These are phyloP conservation scores for Xylaria sp. DNA, from an alignment of 2,329 filamentous ascomycete species.

Conservation along the genomic window DNA sequence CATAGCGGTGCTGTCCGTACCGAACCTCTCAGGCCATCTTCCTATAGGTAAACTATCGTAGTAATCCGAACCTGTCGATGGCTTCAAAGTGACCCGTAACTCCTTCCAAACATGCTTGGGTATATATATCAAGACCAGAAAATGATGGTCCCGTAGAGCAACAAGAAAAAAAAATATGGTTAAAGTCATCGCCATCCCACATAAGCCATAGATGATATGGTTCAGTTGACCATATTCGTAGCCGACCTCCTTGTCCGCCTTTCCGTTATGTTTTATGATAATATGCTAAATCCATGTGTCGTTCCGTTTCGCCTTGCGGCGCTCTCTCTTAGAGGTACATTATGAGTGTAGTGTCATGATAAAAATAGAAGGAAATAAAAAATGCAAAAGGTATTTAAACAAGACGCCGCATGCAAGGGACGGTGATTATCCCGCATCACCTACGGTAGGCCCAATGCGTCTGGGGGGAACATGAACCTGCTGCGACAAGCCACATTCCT, in stretches of 20 bases:
- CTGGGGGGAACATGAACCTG: conserved; percentile 33
- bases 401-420: conserved; percentile 47
- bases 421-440: conserved; percentile 54
- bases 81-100: conserved; percentile 37
- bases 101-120: conserved; percentile 47
- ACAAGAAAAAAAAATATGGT: conserved; percentile 28
- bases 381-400: conserved; percentile 40
- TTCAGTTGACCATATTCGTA: conserved; percentile 43
- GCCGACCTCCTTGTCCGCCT: conserved; percentile 40
- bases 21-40: conserved; percentile 39
- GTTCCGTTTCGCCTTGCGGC: conserved; percentile 51
- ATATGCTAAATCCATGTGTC: conserved; percentile 48
- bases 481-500: conserved; percentile 42
- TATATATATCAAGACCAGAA: conserved; percentile 49
- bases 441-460: conserved; percentile 47
- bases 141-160: conserved; percentile 32
- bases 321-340: conserved; percentile 49
- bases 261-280: conserved; percentile 47
- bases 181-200: conserved; percentile 46
- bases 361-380: conserved; percentile 43
- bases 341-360: conserved; percentile 43
- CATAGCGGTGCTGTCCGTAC: conserved; percentile 45
- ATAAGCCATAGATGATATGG: conserved; percentile 45
- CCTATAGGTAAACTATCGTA: conserved; percentile 17
- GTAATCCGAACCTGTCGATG: conserved; percentile 43